Base-by-base conservation (phyloP, 2,329 filamentous ascomycete genomes). In the Zopfia rhizophila region DNA sequence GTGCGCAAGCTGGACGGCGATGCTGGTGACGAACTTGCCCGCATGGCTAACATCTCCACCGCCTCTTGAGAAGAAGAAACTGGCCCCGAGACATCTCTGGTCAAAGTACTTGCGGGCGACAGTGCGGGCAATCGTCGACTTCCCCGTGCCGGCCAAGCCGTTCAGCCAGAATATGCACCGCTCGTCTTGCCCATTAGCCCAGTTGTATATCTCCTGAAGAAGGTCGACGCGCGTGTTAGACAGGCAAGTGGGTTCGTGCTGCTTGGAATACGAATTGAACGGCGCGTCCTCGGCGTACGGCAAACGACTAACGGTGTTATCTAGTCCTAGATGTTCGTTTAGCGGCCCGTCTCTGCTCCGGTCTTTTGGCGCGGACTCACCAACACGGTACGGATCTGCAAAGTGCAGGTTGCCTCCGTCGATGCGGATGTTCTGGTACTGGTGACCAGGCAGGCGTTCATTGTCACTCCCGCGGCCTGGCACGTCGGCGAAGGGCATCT, bases 241-340 rank as follows among this genome's bases (percentile, higher is more conserved):
- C 16, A 22, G 43, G 24, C 43, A 39, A n/a, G 13, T 27, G 4
- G 43, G 19, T 17, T 41, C 25, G 11, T 33, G 12, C 12, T 24
- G 17, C 7, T 45, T 13, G 1, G 25, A 17, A 10, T 45, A 21
- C 17, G 42, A 38, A 39, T 33, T 17, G 17, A 45, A 45, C 7
- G 42, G n/a, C 11, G 42, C 42, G 22, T 35, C 42, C 17, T 38
- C 28, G 4, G 23, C 42, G 25, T 8, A n/a, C 8, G 24, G 24
- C n/a, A 27, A 27, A n/a, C n/a, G n/a, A n/a, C n/a, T n/a, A 57
- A 3, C 53, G 53, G 10, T 56, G 21, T 7, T 63, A 49, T 1
- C 60, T 63, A 1, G 60, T 58, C 23, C 63, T 64, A 7, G 60
- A 57, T 8, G 53, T 63, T 6, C 61, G n/a, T n/a, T n/a, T n/a